Base-by-base conservation (phyloP, 768 basidiomycete species). In the Pulveroboletus sp. region DNA sequence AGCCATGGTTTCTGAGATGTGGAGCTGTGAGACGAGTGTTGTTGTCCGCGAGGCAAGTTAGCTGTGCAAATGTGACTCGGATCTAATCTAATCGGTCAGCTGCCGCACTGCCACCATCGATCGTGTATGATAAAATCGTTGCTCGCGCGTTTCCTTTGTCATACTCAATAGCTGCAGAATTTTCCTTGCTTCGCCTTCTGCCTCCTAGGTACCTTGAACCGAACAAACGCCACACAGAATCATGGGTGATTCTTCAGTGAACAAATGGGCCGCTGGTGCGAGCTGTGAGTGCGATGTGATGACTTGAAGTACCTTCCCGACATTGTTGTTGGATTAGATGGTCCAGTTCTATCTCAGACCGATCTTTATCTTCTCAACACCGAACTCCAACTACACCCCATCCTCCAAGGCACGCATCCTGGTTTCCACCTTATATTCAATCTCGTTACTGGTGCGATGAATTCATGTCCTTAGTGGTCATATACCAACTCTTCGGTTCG, bases 361-460 rank as follows among this genome's bases (percentile, higher is more conserved):
- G 90, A 92, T 60, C 75, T 93, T 13, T 93, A 90, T 65, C 77
- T 92, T 4, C 78, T 93, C 47, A 75, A 78, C 37, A 77, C 80
- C 5, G 79, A 83, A 14, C 74, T 92, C 3, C 79, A 87, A 58
- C 62, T 92, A 27, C 75, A 93, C 57, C 90, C 90, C 5, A 82
- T 90, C 62, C 76, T 93, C 12, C 72, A 74, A 32, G 76, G 77
- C 55, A 67, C 71, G 23, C 62, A 70, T 52, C 52, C 45, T 7
- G 60, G 59, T 12, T 85, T 87, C 67, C 81, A 81, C 52, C 78
- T 92, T 14, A 75, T 83, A 40, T 88, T 91, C 71, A 84, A 86
- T 59, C 67, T 92, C 5, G 70, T 78, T 6, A 82, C 77, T 20
- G 90, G 88, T 85, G 50, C 48, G 71, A 39, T 11, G 50, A 21